Evolutionary conservation across 805 yeast species (phyloP), one percentile per base, ranked within the genome.

Genomic region (Kodamaea sagamina): DNA sequence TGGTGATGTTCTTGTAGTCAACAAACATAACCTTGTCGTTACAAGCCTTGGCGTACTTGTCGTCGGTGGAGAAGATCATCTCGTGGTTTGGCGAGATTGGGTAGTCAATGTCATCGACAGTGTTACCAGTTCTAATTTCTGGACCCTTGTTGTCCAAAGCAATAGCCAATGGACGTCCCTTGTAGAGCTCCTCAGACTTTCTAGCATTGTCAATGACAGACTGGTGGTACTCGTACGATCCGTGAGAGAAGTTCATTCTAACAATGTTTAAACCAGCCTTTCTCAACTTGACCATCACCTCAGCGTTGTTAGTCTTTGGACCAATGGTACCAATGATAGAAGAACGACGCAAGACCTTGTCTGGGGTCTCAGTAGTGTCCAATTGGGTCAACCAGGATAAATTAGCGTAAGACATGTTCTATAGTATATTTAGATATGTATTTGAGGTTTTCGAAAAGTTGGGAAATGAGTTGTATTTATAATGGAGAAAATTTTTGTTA

Each of bases 81-180:
- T 85, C 92, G 71, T 89, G 96, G 72, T 81, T 82, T 49, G 93
- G 78, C 35, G 78, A 71, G 61, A 93, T 86, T 62, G 96, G 85
- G 72, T 72, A 89, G 66, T 93, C 99, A 48, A 72, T 69, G 47
- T 80, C 86, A 61, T 78, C 87, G 51, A 72, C 67, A 58, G 99
- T 93, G 69, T 89, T 82, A 72, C 99, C 99, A 47, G 99, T 92
- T 82, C 99, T 88, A 76, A 93, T 93, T 77, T 93, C 99, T 52
- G 99, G 99, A 58, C 99, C 99, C 81, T 93, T 93, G 70, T 98
- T 93, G 72, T 93, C 99, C 60, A 93, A 82, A 53, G 99, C 99
- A 71, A 93, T 90, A 50, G 97, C 98, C 62, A 93, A 79, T 43
- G 98, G 99, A 76, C 98, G 88, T 63, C 98, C 97, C 54, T 86